These are phyloP conservation scores for Epicoccum sorghinum DNA, from an alignment of 2,329 filamentous ascomycete genomes.

Conservation along the genomic window DNA sequence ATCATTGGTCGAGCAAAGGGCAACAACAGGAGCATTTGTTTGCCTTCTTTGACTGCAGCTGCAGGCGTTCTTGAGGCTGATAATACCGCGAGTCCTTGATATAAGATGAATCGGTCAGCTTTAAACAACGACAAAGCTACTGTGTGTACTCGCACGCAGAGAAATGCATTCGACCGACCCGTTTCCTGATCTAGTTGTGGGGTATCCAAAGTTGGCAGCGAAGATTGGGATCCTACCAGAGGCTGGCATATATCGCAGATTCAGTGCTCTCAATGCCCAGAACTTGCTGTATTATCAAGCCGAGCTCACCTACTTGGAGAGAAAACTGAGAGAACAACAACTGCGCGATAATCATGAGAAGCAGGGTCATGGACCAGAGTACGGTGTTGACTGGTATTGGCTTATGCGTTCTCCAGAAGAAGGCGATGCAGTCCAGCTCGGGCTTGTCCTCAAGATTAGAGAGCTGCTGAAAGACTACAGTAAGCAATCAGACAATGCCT, in stretches of 20 bases:
- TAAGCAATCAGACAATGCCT: background rate
- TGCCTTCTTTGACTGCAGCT: too few relatives aligned
- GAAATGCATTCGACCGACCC: too few relatives aligned
- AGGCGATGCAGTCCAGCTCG: background rate
- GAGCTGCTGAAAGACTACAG: background rate
- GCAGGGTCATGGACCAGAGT: background rate
- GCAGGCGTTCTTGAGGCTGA: too few relatives aligned
- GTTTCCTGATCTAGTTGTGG: background rate
- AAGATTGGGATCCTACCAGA: constrained; percentile 9
- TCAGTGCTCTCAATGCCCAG: constrained; percentile 10
- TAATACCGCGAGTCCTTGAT: too few relatives aligned
- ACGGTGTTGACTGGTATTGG: background rate
- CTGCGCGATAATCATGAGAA: background rate
- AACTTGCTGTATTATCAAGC: constrained; percentile 19
- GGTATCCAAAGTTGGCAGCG: constrained; percentile 13
- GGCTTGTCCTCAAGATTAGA: background rate
- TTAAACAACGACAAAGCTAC: too few relatives aligned
- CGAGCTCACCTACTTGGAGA: constrained; percentile 7
- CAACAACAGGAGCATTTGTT: too few relatives aligned
- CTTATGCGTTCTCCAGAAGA: background rate
- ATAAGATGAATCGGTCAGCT: too few relatives aligned
- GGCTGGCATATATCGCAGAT: constrained; percentile 4
- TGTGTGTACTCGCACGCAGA: too few relatives aligned
- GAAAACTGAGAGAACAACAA: constrained; percentile 4
- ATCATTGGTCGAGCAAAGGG: too few relatives aligned